These are phyloP conservation scores for Lachancea cidri DNA, from an alignment of 805 yeast species.

Conservation along the genomic window DNA sequence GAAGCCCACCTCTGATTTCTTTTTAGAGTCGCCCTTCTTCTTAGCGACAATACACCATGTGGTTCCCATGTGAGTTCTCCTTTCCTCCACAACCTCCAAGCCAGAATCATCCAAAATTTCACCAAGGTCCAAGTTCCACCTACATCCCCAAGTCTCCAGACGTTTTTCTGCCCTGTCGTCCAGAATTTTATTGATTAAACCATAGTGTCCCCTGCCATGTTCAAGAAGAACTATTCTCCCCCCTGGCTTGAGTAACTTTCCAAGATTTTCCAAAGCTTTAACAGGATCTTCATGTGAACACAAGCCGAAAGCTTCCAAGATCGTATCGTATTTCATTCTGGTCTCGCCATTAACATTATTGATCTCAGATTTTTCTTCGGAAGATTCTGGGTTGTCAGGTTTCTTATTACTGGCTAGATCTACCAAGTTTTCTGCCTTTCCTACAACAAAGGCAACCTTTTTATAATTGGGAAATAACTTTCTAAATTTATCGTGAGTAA, in stretches of 20 bases:
- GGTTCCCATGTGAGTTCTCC: constrained; percentile 83
- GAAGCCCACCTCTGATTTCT: constrained; percentile 42
- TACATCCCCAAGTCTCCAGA: constrained; percentile 90
- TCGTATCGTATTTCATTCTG: constrained; percentile 74
- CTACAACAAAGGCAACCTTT: constrained; percentile 83
- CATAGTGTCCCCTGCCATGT: constrained; percentile 86
- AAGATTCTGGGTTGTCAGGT: constrained; percentile 19
- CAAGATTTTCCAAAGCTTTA: constrained; percentile 69
- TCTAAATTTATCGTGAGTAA: constrained; percentile 68
- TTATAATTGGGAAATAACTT: constrained; percentile 58
- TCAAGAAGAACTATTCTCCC: constrained; percentile 86
- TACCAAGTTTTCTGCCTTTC: constrained; percentile 78
- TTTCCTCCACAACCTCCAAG: constrained; percentile 72
- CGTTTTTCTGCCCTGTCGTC: constrained; percentile 81
- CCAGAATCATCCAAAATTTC: constrained; percentile 81
- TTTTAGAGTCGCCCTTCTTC: constrained; percentile 58
- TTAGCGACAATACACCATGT: constrained; percentile 83
- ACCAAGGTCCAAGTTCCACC: constrained; percentile 95
- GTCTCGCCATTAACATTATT: constrained; percentile 20
- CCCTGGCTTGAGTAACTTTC: constrained; percentile 69
- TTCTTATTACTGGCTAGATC: constrained; percentile 41
- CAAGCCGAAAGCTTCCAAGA: constrained; percentile 89
- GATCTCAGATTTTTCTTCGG: constrained; percentile 19
- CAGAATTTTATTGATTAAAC: constrained; percentile 68
- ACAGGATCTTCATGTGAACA: constrained; percentile 96